A percentile compares a stretch with the other conserved stretches of the same genome.
phyloP scores from a whole-genome alignment of 108 stramenopile genomes.

The Hondaea fermentalgiana region DNA sequence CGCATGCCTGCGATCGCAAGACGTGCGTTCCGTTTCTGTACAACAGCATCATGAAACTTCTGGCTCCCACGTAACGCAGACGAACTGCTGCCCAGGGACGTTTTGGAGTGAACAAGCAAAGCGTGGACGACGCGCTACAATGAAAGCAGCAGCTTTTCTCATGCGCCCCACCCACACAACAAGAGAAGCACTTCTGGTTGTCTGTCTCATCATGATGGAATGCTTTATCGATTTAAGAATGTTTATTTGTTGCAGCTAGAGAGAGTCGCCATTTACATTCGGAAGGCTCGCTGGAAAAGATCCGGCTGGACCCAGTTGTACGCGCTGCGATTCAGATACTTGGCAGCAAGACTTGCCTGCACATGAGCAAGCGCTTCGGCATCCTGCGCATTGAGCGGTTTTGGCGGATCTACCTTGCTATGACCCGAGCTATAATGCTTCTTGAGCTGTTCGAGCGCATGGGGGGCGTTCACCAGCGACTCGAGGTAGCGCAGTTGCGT shows the following conservation, averaged over 20 bases:
- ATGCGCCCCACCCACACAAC: no score
- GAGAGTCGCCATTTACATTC: not conserved
- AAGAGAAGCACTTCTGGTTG: no score
- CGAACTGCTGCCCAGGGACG: no score
- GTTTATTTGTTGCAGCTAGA: not conserved
- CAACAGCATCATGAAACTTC: no score
- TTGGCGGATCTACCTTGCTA: not conserved
- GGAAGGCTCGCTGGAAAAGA: not conserved
- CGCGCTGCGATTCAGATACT: not conserved
- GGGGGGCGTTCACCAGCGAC: slow-evolving; percentile 43
- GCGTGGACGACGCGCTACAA: no score
- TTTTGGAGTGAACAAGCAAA: no score
- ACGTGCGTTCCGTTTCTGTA: no score
- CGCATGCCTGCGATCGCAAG: no score
- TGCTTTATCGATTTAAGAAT: not conserved
- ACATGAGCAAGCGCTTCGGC: not conserved
- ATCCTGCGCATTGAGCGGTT: not conserved
- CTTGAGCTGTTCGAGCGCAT: slow-evolving; percentile 20
- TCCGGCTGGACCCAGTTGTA: slow-evolving; percentile 17
- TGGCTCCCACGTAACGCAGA: no score
- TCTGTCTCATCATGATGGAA: no score
- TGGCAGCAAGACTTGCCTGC: not conserved
- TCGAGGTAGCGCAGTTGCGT: slow-evolving; percentile 50
- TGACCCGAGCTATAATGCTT: not conserved
- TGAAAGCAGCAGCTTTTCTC: no score